Evolutionary conservation across 352 stramenopile genomes (phyloP), one percentile per base, ranked within the genome.

Genomic region (Globisporangium alternatum): DNA sequence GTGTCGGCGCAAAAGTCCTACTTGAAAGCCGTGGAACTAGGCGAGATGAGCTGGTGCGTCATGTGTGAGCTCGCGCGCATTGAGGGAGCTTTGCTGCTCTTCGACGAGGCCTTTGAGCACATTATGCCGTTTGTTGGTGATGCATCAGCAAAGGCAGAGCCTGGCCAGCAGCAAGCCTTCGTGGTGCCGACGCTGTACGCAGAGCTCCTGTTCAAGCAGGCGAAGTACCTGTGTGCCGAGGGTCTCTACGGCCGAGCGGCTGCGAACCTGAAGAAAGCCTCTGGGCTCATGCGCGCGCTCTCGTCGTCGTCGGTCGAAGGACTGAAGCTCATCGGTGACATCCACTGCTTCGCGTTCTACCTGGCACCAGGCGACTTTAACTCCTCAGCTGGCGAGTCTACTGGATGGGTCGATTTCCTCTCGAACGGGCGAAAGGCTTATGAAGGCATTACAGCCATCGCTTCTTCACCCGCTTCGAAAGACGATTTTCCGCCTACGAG

Each of bases 271-370:
- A 77, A 83, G 52, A 73, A 86, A 28, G 81, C 86, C 8, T 89
- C 84, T 7, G 21, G 41, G 9, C 62, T 89, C n/a, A 75, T 93
- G 54, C 74, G 74, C 30, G 30, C 57, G 9, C 43, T 85, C 12
- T 71, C 69, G 22, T 74, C 68, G 0, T 33, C 59, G 8, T 83
- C 76, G 15, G 70, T 67, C 5, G 76, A 88, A 56, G 71, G 60
- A 3, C 72, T 80, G 47, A 94, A 95, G 68, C 56, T 96, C 37
- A 74, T 95, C 2, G 88, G 85, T 22, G 88, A 96, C 53, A 76
- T 96, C 33, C 81, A 94, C 62, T 81, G 77, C 54, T 93, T 95
- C 64, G 82, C 84, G 22, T 96, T 93, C 61, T 91, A 91, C 65
- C 71, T 96, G 60, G 82, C 85, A 7, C 83, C 85, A 5, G 60